Base-by-base conservation (phyloP, 805 yeast species). In the Nakazawaea ambrosiae region DNA sequence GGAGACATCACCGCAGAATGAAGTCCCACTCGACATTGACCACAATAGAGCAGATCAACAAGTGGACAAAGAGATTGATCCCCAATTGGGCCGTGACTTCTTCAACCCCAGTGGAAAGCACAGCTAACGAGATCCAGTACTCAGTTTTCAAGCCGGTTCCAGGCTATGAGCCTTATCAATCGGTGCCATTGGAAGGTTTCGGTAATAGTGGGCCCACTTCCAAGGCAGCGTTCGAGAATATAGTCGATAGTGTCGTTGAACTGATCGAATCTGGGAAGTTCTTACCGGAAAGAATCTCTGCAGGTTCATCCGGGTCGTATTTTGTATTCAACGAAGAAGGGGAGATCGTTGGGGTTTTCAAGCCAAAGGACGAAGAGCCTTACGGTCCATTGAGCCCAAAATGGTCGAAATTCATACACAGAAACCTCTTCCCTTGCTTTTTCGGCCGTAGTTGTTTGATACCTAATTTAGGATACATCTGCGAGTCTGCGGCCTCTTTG, bases 341-440 rank as follows among this genome's bases (percentile, higher is more conserved):
- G 24, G 47, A 57, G 29, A 66, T 65, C 10, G 67, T 67, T 12
- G 88, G 80, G 0, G 77, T 81, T 2, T 81, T 81, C 62, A 81
- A 81, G 51, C 89, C 89, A 4, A 80, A 79, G 50, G 87, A 81
- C 54, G 89, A 81, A 53, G 88, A 81, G 47, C 89, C 88, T 0
- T 81, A 81, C 50, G 89, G 88, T 0, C 85, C 87, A 1, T 50
- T 81, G 36, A 75, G 83, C 4, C 88, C 89, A 1, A 81, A 81
- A 51, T 78, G 88, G 87, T 73, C 83, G 2, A 81, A 81, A 55
- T 81, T 89, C 88, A 52, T 79, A 3, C 88, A 81, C 50, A 54
- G 88, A 46, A 81, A 80, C 20, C 66, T 81, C 43, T 81, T 81
- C 40, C 89, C 89, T 2, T 81, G 87, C 47, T 81, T 79, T 51